A percentile compares a stretch with the other conserved stretches of the same genome.
These are phyloP conservation scores for Galeopsis tetrahit DNA, from an alignment of 257 asterid genomes.

Conservation along the genomic window DNA sequence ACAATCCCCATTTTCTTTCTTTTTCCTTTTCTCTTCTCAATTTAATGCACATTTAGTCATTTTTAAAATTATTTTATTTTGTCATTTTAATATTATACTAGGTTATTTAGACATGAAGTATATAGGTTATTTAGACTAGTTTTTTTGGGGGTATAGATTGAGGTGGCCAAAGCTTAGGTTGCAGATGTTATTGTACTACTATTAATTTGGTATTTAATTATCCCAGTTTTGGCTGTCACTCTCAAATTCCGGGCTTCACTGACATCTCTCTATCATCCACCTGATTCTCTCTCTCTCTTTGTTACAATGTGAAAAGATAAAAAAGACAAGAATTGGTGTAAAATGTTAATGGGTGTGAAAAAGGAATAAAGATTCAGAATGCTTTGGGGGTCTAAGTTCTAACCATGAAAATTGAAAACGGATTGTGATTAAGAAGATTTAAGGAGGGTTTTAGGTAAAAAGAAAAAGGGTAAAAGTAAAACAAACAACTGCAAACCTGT, in stretches of 20 bases:
- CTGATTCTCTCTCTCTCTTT: conserved; percentile 18
- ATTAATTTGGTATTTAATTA: conserved; percentile 24
- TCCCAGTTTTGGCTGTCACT: conserved; percentile 44
- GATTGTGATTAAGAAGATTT: background rate
- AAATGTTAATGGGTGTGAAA: background rate
- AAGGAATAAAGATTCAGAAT: background rate
- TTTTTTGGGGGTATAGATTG: background rate
- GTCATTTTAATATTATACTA: too few species aligned
- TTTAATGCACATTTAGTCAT: background rate
- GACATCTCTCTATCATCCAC: conserved; percentile 43
- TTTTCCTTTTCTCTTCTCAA: background rate
- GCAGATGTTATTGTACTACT: background rate
- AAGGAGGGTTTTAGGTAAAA: background rate
- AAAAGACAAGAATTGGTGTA: conserved; percentile 15
- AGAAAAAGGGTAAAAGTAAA: conserved; percentile 29
- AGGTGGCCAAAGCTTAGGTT: background rate
- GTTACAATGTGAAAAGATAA: background rate
- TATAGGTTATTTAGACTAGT: background rate
- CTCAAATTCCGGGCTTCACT: conserved; percentile 74
- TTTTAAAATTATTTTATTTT: too few species aligned
- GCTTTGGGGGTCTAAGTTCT: background rate
- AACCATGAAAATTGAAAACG: background rate
- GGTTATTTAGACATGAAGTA: too few species aligned
- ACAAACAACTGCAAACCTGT: conserved; percentile 32
- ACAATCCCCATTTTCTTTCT: background rate